phyloP scores from a whole-genome alignment of 805 yeast species.

The Candida pseudoglaebosa region DNA sequence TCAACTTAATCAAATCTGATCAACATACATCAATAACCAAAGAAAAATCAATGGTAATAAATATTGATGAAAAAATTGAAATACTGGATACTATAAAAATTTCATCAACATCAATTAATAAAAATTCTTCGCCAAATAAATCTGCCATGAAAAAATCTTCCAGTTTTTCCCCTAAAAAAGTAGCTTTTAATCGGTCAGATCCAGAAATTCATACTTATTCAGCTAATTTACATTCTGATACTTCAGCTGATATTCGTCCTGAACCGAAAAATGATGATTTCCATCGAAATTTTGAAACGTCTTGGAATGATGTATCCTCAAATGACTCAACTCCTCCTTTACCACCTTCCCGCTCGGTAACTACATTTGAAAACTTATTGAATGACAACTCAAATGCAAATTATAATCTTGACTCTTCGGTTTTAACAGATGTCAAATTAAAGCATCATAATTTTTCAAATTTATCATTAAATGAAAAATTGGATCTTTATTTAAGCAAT shows the following conservation, averaged over 20 bases:
- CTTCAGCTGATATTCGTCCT: background rate
- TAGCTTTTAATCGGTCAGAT: slow-evolving; percentile 26
- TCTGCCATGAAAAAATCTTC: slow-evolving; percentile 32
- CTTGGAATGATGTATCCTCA: slow-evolving; percentile 17
- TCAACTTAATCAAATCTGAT: background rate
- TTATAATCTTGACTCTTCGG: slow-evolving; percentile 8
- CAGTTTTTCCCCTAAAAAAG: slow-evolving; percentile 35
- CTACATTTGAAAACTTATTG: slow-evolving; percentile 9
- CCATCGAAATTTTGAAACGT: slow-evolving; percentile 11
- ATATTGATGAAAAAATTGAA: too few species aligned
- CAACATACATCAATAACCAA: background rate
- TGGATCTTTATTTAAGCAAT: slow-evolving; percentile 36
- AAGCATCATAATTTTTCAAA: slow-evolving; percentile 24
- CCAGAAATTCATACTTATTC: slow-evolving; percentile 33
- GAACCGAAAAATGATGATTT: slow-evolving; percentile 7
- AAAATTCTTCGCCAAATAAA: slow-evolving; percentile 24
- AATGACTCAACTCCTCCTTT: slow-evolving; percentile 20
- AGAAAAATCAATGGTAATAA: too few species aligned
- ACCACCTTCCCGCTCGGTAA: slow-evolving; percentile 24
- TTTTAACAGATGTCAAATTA: slow-evolving; percentile 16
- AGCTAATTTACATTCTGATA: slow-evolving; percentile 7
- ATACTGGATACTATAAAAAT: too few species aligned
- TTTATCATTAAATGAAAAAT: slow-evolving; percentile 40
- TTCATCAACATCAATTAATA: background rate
- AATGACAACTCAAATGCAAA: slow-evolving; percentile 7